phyloP scores from a whole-genome alignment of 768 basidiomycete species.

The Lenzites betulinus region DNA sequence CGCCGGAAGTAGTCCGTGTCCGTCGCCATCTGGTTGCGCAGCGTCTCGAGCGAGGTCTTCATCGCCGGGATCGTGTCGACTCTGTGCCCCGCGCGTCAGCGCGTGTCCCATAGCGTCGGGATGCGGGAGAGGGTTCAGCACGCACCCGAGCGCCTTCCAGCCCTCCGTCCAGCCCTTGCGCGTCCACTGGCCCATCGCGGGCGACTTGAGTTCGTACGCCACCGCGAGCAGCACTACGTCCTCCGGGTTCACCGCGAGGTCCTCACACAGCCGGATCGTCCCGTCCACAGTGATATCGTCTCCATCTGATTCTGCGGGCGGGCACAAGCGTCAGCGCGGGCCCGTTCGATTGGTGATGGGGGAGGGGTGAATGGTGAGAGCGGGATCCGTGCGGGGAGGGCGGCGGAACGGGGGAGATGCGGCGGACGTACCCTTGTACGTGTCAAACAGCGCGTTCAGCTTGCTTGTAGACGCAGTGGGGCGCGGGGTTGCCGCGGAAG shows the following conservation, averaged over 20 bases:
- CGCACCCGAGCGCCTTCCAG: conserved; percentile 74
- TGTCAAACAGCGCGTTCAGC: conserved; percentile 43
- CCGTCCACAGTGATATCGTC: conserved; percentile 77
- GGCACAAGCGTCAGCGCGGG: not conserved
- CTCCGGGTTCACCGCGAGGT: conserved; percentile 70
- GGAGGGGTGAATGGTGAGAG: not conserved
- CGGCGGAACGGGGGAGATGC: not conserved
- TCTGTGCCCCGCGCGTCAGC: conserved; percentile 36
- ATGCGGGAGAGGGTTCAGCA: too few species aligned
- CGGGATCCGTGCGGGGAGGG: not conserved
- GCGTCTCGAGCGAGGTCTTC: conserved; percentile 51
- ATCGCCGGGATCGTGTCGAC: conserved; percentile 67
- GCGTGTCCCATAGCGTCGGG: not conserved
- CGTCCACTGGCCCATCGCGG: conserved; percentile 70
- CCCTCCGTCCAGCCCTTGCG: conserved; percentile 76
- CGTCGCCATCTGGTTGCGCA: conserved; percentile 61
- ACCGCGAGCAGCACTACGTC: conserved; percentile 82
- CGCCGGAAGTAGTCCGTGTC: conserved; percentile 72
- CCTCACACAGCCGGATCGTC: conserved; percentile 75
- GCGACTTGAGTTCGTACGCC: conserved; percentile 80
- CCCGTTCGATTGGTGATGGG: not conserved
- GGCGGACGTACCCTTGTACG: conserved; percentile 42
- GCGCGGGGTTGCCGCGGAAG: conserved; percentile 26
- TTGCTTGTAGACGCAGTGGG: conserved; percentile 34
- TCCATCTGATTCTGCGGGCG: conserved; percentile 49